A percentile compares a stretch with the other conserved stretches of the same genome.
Conservation (phyloP, 2,329 filamentous ascomycete genomes). For the Chrysosporium queenslandicum region DNA sequence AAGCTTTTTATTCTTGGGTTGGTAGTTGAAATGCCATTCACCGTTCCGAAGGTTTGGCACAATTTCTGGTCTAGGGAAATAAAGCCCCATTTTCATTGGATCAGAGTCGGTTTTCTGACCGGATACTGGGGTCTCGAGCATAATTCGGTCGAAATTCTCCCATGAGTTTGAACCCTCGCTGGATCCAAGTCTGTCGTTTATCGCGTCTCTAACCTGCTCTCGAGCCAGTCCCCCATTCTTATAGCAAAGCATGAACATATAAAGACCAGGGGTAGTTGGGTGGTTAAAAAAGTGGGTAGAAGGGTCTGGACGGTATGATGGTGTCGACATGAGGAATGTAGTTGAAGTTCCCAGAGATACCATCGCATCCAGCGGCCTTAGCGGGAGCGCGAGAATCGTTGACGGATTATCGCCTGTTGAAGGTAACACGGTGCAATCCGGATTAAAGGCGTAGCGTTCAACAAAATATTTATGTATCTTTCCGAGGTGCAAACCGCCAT, state of each 20-base stretch:
- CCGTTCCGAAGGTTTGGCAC: constrained; percentile 82
- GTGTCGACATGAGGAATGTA: constrained; percentile 94
- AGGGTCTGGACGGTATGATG: constrained; percentile 79
- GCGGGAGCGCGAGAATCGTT: constrained; percentile 81
- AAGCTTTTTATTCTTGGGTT: constrained; percentile 39
- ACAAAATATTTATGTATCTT: constrained; percentile 69
- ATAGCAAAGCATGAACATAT: constrained; percentile 99
- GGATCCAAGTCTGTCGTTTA: constrained; percentile 47
- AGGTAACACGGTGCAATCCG: constrained; percentile 65
- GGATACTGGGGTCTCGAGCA: constrained; percentile 59
- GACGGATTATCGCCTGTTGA: constrained; percentile 95
- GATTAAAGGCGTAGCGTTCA: constrained; percentile 63
- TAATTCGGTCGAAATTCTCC: constrained; percentile 67
- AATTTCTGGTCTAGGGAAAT: constrained; percentile 90
- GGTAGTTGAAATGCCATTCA: constrained; percentile 70
- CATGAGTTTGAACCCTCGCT: constrained; percentile 49
- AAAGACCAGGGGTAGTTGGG: constrained; percentile 76
- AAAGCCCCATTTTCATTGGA: constrained; percentile 77
- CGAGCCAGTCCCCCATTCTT: constrained; percentile 94
- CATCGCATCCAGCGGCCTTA: constrained; percentile 82
- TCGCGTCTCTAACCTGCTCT: constrained; percentile 73
- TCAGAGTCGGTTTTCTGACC: constrained; percentile 48
- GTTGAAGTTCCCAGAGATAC: constrained; percentile 91
- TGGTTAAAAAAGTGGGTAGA: constrained; percentile 98
- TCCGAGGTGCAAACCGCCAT: constrained; percentile 72